Conservation (phyloP, 805 yeast genomes). For the Priceomyces melissophilus region DNA sequence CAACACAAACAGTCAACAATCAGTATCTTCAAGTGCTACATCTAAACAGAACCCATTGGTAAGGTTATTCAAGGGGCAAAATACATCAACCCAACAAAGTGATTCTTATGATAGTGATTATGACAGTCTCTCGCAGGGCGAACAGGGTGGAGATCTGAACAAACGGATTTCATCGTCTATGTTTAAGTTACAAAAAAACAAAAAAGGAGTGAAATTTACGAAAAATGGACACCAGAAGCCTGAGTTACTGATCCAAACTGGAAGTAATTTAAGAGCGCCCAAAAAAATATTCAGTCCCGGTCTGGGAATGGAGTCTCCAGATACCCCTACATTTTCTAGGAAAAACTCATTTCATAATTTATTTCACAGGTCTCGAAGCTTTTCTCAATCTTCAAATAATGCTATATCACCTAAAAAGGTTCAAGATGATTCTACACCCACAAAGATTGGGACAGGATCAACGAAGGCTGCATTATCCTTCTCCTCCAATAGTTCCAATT, state of each 20-base stretch:
- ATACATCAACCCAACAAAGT: conserved; percentile 15
- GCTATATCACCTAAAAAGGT: conserved; percentile 3
- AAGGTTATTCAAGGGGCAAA: conserved; percentile 28
- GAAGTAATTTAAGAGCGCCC: conserved; percentile 19
- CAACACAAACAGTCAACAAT: conserved; percentile 24
- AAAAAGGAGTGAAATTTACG: conserved; percentile 9
- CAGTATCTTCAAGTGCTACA: conserved; percentile 19
- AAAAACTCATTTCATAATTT: conserved; percentile 28
- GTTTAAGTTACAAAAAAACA: conserved; percentile 10
- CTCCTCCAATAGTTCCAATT: conserved; percentile 35
- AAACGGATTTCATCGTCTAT: conserved; percentile 6
- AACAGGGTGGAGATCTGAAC: conserved; percentile 5
- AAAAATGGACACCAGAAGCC: conserved; percentile 15
- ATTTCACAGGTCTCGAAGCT: conserved; percentile 26
- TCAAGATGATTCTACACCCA: conserved; percentile 13
- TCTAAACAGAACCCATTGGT: conserved; percentile 26
- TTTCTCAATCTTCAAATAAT: conserved; percentile 10
- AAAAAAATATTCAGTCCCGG: conserved; percentile 19
- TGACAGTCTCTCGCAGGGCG: conserved; percentile 3
- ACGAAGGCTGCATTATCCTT: conserved; percentile 22
- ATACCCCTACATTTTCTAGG: conserved; percentile 12
- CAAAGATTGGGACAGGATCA: conserved; percentile 8
- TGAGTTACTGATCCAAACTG: conserved; percentile 32
- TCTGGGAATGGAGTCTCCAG: conserved; percentile 8
- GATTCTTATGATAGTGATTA: conserved; percentile 11